Base-by-base conservation (phyloP, 345 rosid genomes). In the Salix suchowensis region DNA sequence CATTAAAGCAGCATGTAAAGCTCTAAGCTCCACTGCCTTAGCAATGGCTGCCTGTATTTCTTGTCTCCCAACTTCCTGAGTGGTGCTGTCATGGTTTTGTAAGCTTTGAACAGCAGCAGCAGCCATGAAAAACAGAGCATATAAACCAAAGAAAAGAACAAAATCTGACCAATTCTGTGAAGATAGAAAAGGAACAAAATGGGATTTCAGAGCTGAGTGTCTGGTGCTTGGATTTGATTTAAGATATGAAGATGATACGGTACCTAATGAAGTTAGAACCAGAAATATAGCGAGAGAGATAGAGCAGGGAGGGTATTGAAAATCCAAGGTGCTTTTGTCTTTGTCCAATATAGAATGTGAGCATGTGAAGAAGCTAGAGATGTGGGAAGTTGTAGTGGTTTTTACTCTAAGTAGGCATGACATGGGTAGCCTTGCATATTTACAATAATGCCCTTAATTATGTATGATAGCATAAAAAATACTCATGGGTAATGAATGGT, bases 31-130 rank as follows among this genome's bases (percentile, higher is more conserved):
- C 66, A 91, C 90, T 2, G 98, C 97, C 68, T 95, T 93, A 70
- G 97, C 88, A 87, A 95, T 91, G 90, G 92, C 94, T 18, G 92
- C 90, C 74, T 91, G 90, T 76, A 90, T 87, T 14, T 95, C 97
- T 48, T 86, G 81, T 79, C 89, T 84, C 71, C 72, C 82, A 71
- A 84, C 82, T 50, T 83, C 91, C 76, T 78, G 79, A 34, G 65
- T 80, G 74, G 71, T 74, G 69, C 10, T 65, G 60, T 77, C 64
- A n/a, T 81, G 80, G 79, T 75, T 76, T 7, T 80, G 83, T 70
- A 86, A 87, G 80, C 78, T 78, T 78, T 84, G 90, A 32, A 86
- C 70, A 50, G 86, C 28, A 55, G 90, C 70, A 39, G 94, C 84
- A 74, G 89, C 93, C 97, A 92, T 92, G 83, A 76, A 70, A 74